Percentiles rank a stretch among this genome's conserved stretches.
Conservation (phyloP, 108 stramenopile species). For the Fistulifera pelliculosa region DNA sequence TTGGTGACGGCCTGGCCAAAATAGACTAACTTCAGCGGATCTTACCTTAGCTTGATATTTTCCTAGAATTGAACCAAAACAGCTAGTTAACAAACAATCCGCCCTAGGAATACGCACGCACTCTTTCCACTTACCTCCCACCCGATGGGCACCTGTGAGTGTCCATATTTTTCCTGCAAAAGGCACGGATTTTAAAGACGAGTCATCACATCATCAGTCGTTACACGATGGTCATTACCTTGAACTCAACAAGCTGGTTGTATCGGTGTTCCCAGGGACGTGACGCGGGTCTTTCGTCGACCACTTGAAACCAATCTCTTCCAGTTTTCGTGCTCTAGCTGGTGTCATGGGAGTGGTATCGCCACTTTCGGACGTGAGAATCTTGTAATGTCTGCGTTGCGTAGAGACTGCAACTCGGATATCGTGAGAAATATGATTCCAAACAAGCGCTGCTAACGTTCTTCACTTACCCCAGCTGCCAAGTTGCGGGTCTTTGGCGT, state of each 20-base stretch:
- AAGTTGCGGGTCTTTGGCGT: conserved; percentile 22
- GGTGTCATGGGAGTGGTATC: conserved; percentile 21
- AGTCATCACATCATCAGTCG: not conserved
- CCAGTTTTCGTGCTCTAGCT: conserved; percentile 10
- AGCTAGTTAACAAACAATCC: not conserved
- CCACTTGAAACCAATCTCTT: conserved; percentile 18
- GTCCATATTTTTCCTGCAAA: conserved; percentile 8
- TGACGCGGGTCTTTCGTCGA: conserved; percentile 23
- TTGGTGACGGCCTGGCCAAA: too few species aligned
- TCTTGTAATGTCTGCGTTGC: conserved; percentile 16
- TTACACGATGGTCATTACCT: not conserved
- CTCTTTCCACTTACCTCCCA: conserved; percentile 7
- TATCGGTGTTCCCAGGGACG: conserved; percentile 15
- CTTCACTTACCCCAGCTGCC: conserved; percentile 27
- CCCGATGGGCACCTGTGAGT: conserved; percentile 14
- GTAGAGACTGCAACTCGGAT: conserved; percentile 1
- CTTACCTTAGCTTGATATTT: conserved; percentile 6
- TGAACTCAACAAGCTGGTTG: conserved; percentile 8
- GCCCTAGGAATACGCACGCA: not conserved
- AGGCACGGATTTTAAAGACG: not conserved
- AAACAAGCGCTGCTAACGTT: too few species aligned
- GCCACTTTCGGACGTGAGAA: conserved; percentile 1
- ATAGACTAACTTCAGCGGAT: too few species aligned
- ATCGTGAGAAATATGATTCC: too few species aligned
- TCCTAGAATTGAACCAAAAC: not conserved